Evolutionary conservation across 2,329 filamentous ascomycete species (phyloP).

Genomic region (Plectosphaerella sp.): DNA sequence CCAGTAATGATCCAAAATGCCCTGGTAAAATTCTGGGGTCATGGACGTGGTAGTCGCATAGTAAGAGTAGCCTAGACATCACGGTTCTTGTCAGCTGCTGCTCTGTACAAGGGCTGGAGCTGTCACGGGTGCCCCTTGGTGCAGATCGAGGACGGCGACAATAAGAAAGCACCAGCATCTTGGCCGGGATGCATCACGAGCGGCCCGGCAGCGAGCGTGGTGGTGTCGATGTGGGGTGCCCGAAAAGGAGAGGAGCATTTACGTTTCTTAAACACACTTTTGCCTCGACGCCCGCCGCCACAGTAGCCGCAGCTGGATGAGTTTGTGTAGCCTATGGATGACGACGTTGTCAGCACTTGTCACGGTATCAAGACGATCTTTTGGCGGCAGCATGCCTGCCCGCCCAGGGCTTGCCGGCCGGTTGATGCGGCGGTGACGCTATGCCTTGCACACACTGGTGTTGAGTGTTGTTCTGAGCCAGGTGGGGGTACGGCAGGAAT

Average conservation of each 20-base stretch:
- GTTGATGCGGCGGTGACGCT: not conserved
- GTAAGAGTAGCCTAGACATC: slow-evolving; percentile 63
- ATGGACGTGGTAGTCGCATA: slow-evolving; percentile 61
- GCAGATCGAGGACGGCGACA: too few species aligned
- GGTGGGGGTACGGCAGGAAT: too few species aligned
- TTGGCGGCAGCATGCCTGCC: not conserved
- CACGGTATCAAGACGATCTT: not conserved
- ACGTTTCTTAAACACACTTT: slow-evolving; percentile 46
- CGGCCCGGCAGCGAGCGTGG: not conserved
- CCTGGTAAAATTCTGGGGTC: slow-evolving; percentile 65
- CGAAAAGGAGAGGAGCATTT: slow-evolving; percentile 17
- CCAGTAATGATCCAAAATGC: slow-evolving; percentile 71
- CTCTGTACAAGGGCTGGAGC: not conserved
- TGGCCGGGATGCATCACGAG: too few species aligned
- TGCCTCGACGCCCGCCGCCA: slow-evolving; percentile 30
- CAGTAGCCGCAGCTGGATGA: slow-evolving; percentile 52
- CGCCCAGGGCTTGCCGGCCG: not conserved
- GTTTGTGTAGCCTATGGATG: slow-evolving; percentile 41
- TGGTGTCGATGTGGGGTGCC: not conserved
- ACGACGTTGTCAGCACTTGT: not conserved
- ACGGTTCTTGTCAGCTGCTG: not conserved
- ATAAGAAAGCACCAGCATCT: too few species aligned
- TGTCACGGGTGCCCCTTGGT: not conserved
- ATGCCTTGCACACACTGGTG: not conserved
- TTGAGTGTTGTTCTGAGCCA: too few species aligned